phyloP scores from a whole-genome alignment of 1,284 basidiomycete species.

The Trametes polyzona region DNA sequence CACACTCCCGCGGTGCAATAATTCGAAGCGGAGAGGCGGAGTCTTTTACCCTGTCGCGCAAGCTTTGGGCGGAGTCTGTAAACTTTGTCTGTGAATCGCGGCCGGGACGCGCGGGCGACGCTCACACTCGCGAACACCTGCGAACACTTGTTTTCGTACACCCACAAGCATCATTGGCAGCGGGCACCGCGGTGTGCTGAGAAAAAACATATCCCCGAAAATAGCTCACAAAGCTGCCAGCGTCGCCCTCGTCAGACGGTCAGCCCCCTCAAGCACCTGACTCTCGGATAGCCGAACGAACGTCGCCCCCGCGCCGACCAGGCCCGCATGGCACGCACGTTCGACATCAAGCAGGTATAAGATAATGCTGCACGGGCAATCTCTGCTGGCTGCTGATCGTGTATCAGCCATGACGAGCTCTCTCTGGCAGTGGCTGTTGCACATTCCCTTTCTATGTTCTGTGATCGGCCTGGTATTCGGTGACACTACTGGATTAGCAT shows the following conservation, averaged over 20 bases:
- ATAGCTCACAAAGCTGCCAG: background rate
- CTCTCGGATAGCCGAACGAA: background rate
- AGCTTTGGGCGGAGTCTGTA: background rate
- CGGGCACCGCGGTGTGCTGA: background rate
- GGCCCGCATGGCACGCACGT: slow-evolving; percentile 8
- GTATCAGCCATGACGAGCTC: background rate
- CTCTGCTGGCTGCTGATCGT: background rate
- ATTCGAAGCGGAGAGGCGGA: background rate
- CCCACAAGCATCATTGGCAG: slow-evolving; percentile 3
- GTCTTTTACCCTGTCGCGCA: background rate
- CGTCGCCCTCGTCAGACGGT: background rate
- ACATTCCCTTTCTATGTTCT: slow-evolving; percentile 6
- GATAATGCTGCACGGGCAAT: background rate
- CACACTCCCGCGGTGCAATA: too few species aligned
- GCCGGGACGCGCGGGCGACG: background rate
- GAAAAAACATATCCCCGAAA: background rate
- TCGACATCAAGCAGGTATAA: slow-evolving; percentile 1
- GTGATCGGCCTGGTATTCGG: background rate
- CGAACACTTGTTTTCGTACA: background rate
- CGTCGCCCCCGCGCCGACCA: background rate
- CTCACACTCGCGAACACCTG: background rate
- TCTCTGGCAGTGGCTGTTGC: slow-evolving; percentile 4
- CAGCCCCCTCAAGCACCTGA: background rate
- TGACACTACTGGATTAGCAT: slow-evolving; percentile 7
- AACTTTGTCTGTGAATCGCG: background rate